These are phyloP conservation scores for Lichtheimia ornata DNA, from an alignment of 371 early-diverging fungal genomes.

Conservation along the genomic window DNA sequence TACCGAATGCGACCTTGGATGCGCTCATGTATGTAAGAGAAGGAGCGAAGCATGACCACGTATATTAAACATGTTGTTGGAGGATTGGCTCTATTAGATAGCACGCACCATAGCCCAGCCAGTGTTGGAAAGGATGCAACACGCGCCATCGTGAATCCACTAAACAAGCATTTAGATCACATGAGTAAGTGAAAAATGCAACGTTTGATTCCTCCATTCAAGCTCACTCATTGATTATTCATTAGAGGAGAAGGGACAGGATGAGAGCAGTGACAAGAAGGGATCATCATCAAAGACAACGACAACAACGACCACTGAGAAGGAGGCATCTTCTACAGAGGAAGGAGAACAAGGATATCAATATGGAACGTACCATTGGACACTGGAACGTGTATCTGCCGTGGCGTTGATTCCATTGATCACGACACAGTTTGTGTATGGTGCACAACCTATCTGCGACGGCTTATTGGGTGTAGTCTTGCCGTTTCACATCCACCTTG, in stretches of 20 bases:
- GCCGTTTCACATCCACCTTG: conserved; percentile 88
- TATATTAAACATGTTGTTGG: too few species aligned
- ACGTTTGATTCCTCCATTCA: too few species aligned
- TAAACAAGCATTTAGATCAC: too few species aligned
- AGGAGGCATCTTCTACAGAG: not conserved
- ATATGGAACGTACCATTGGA: conserved; percentile 46
- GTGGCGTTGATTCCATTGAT: conserved; percentile 76
- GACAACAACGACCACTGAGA: too few species aligned
- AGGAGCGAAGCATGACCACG: too few species aligned
- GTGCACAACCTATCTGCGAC: conserved; percentile 85
- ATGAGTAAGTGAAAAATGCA: too few species aligned
- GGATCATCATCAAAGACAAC: not conserved
- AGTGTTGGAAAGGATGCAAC: too few species aligned
- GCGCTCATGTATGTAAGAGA: too few species aligned
- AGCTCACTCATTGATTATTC: not conserved
- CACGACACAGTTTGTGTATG: conserved; percentile 72
- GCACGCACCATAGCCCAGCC: too few species aligned
- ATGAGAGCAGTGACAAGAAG: not conserved
- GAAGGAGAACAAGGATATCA: conserved; percentile 16
- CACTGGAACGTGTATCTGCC: conserved; percentile 78
- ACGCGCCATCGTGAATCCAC: too few species aligned
- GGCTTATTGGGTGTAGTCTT: conserved; percentile 85
- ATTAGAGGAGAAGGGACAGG: not conserved
- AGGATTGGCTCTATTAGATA: too few species aligned
- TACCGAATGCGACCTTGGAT: too few species aligned